Evolutionary conservation across 1,284 basidiomycete genomes (phyloP), one percentile per base, ranked within the genome.

Genomic region (Naganishia cerealis): DNA sequence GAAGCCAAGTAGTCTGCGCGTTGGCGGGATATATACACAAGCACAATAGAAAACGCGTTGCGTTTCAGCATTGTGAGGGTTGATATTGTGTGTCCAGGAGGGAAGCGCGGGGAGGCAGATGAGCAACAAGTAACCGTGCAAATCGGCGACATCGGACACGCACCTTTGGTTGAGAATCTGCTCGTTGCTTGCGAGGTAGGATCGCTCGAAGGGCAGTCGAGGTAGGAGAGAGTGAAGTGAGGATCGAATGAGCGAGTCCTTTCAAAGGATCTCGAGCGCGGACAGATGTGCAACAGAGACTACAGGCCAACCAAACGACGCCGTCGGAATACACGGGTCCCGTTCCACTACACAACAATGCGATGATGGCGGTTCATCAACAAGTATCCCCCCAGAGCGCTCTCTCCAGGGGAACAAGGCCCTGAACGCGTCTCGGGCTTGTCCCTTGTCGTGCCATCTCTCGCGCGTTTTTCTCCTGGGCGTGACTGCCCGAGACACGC

Each of bases 381-480:
- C 29, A 33, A 33, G 29, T 33, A 6, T 33, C 29, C 2, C 29
- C 6, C 29, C n/a, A n/a, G 29, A 33, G 29, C 29, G n/a, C n/a
- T n/a, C n/a, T n/a, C n/a, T n/a, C n/a, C n/a, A n/a, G n/a, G n/a
- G n/a, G 26, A 55, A 55, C 21, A 43, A 43, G 29, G n/a, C 7
- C 53, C 53, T 33, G 4, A 2, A 16, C 29, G 29, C 46, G 9
- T 50, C 10, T 50, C 46, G 9, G 29, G 3, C 42, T 29, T 48
- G 18, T 46, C 33, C 42, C 57, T 36, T 48, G 57, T 48, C 42
- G 57, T 59, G 57, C 57, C 57, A 59, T 59, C 40, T 59, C 40
- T 59, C 57, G 42, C 57, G 40, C 36, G 26, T 26, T 29, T 8
- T 16, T 38, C 61, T 38, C 40, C 50, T 26, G 15, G 26, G 38